Base-by-base conservation (phyloP, 148 eudicot genomes). In the Arctostaphylos glauca region DNA sequence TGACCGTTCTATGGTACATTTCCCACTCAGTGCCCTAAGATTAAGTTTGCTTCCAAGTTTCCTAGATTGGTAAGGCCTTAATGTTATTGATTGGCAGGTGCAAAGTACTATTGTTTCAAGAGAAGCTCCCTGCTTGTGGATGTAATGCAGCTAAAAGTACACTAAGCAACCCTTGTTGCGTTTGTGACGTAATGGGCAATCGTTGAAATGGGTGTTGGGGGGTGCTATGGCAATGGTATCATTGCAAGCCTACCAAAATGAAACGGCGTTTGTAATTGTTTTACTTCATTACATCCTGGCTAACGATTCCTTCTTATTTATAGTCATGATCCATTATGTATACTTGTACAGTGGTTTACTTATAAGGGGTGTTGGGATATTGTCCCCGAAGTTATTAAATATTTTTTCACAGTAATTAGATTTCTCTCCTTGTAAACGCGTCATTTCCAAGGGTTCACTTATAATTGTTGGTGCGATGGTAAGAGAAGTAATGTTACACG, bases 1-100 rank as follows among this genome's bases (percentile, higher is more conserved):
- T 14, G 84, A 77, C 78, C 81, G 21, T 19, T 19, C 41, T 59
- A 47, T 44, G 87, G 87, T 85, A 77, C 46, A 62, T 76, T 76
- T 76, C 84, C 76, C 66, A 23, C 4, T 3, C 74, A 5, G 47
- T 48, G 14, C 56, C 73, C 50, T 52, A 25, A 48, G 43, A 78
- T 43, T 10, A 23, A 52, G 9, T 19, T 54, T n/a, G 16, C 66
- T 59, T 13, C 53, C 38, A 58, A 56, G 16, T 58, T 58, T 25
- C 79, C 81, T 41, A 78, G n/a, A 59, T 59, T 64, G 31, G 70
- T 64, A 64, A 64, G 31, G 43, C 23, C 43, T 8, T 13, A 15
- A 31, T 2, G 16, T 66, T 25, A 31, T 25, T 25, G 43, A 25
- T 66, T 66, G 43, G 71, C 71, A 25, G 44, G 16, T 66, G 18